Conservation (phyloP, 768 basidiomycete species). For the Lactarius indigo region DNA sequence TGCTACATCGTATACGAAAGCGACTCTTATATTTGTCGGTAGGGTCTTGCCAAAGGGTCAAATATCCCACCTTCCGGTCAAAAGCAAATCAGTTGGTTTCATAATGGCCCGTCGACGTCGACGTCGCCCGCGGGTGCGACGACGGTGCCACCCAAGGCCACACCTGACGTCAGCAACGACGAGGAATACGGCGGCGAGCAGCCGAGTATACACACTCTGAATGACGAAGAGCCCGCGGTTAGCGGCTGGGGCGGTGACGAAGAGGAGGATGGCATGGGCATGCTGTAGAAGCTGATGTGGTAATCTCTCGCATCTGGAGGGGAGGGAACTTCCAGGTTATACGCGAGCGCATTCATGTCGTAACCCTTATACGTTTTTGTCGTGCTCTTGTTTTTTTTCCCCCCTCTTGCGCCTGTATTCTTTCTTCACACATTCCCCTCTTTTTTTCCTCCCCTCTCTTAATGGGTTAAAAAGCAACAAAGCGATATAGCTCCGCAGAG, state of each 20-base stretch:
- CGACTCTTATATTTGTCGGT: not conserved
- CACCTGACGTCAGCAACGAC: constrained; percentile 36
- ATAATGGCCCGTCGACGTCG: constrained; percentile 30
- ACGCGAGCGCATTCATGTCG: not conserved
- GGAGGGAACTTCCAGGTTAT: not conserved
- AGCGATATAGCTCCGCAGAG: constrained; percentile 13
- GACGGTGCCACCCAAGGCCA: constrained; percentile 32
- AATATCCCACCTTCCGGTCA: constrained; percentile 63
- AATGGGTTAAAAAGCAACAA: constrained; percentile 17
- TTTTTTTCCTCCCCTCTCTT: not conserved
- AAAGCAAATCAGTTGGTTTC: constrained; percentile 67
- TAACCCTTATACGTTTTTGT: not conserved
- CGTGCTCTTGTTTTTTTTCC: constrained; percentile 2
- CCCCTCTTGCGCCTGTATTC: not conserved
- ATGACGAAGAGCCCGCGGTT: constrained; percentile 36
- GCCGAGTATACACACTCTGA: not conserved
- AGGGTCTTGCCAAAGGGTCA: constrained; percentile 72
- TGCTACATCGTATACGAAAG: constrained; percentile 2
- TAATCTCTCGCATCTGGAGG: not conserved
- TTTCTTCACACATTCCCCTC: not conserved
- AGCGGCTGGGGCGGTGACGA: constrained; percentile 73
- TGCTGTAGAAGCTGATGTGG: constrained; percentile 38
- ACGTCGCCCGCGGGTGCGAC: constrained; percentile 23
- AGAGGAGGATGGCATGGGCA: constrained; percentile 68
- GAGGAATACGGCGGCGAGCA: constrained; percentile 44